These are phyloP conservation scores for Polyporus arcularius DNA, from an alignment of 768 basidiomycete genomes.

Conservation along the genomic window DNA sequence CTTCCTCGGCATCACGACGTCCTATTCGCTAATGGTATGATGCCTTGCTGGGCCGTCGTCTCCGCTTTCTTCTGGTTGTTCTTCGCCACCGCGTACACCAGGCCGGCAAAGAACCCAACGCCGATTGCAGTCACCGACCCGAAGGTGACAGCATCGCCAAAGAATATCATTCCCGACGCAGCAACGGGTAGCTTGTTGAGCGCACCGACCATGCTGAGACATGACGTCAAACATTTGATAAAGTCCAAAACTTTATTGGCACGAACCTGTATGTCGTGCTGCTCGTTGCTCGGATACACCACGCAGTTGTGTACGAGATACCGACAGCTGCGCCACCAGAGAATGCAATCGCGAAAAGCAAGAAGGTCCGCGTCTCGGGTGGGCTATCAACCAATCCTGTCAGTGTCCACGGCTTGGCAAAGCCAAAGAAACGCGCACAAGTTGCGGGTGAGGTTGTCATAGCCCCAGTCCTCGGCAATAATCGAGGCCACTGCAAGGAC, in stretches of 20 bases:
- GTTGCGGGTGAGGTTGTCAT: conserved; percentile 72
- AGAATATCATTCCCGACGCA: conserved; percentile 97
- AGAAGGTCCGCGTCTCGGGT: conserved; percentile 68
- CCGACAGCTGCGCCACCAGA: conserved; percentile 98
- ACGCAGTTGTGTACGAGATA: conserved; percentile 97
- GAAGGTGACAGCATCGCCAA: conserved; percentile 85
- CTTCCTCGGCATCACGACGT: conserved; percentile 33
- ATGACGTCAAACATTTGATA: not conserved
- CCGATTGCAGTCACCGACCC: conserved; percentile 88
- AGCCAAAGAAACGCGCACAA: conserved; percentile 69
- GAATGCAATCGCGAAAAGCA: conserved; percentile 88
- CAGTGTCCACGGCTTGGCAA: not conserved
- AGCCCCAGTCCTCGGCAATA: conserved; percentile 86
- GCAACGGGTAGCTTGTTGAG: conserved; percentile 98
- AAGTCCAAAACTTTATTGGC: not conserved
- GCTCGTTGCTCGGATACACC: conserved; percentile 95
- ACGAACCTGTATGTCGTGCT: conserved; percentile 95
- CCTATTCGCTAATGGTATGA: conserved; percentile 67
- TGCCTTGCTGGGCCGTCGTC: conserved; percentile 44
- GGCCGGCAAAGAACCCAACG: conserved; percentile 88
- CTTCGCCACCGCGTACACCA: conserved; percentile 93
- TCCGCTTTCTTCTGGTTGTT: conserved; percentile 87
- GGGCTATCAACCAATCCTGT: conserved; percentile 55
- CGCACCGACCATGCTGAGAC: conserved; percentile 88
- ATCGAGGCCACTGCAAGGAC: conserved; percentile 82